Evolutionary conservation across 306 rosid species (phyloP).

Genomic region (Malus sylvestris): DNA sequence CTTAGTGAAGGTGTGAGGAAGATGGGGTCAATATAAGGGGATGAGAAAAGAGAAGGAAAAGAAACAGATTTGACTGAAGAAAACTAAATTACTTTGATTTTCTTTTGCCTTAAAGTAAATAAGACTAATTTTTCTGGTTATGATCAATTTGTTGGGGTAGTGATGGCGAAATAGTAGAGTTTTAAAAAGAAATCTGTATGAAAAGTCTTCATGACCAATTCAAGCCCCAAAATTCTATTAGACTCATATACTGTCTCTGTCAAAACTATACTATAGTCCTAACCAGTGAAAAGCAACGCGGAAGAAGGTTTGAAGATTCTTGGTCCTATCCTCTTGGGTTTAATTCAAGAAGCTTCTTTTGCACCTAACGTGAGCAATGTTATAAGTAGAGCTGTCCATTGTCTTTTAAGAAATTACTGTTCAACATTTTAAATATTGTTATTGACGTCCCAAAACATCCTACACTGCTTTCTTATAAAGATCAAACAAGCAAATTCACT

Average conservation of each 20-base stretch:
- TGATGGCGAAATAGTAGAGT: too few relatives aligned
- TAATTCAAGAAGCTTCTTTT: too few relatives aligned
- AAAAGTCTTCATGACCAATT: constrained; percentile 34
- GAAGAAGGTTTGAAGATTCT: constrained; percentile 49
- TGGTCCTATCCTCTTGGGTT: background rate
- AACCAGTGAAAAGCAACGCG: constrained; percentile 36
- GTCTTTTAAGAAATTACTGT: too few relatives aligned
- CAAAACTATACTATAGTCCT: too few relatives aligned
- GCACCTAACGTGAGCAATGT: too few relatives aligned
- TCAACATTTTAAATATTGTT: too few relatives aligned
- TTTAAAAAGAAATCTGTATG: background rate
- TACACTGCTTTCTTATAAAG: too few relatives aligned
- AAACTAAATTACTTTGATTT: background rate
- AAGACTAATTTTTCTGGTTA: background rate
- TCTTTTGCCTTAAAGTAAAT: background rate
- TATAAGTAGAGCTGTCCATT: too few relatives aligned
- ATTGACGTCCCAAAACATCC: too few relatives aligned
- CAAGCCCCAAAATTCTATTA: background rate
- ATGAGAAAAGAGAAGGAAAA: constrained; percentile 35
- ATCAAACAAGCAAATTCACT: too few relatives aligned
- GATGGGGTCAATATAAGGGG: constrained; percentile 12
- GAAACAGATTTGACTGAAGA: constrained; percentile 26
- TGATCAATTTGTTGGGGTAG: too few relatives aligned
- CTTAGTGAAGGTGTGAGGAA: constrained; percentile 46
- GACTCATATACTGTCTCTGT: too few relatives aligned